phyloP scores from a whole-genome alignment of 441 rosid genomes.

The Euphorbia celastroides region DNA sequence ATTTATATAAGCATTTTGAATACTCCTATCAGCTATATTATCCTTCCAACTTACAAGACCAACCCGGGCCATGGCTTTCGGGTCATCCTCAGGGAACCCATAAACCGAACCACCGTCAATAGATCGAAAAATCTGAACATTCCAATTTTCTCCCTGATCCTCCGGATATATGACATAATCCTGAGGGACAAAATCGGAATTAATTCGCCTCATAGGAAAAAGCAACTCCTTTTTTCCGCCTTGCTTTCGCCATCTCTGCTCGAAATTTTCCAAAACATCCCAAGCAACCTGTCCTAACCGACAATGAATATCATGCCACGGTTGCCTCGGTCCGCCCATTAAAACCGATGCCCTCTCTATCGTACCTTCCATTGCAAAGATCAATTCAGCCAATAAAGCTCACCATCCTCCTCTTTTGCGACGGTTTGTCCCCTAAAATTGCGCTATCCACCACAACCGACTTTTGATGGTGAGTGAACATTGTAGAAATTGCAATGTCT shows the following conservation, averaged over 20 bases:
- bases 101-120: constrained; percentile 85
- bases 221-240: constrained; percentile 20
- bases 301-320: constrained; percentile 44
- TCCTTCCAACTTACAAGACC: constrained; percentile 88
- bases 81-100: constrained; percentile 75
- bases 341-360: constrained; percentile 20
- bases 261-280: constrained; percentile 37
- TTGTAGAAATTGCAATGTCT: constrained; percentile 20
- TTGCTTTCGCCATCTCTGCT: constrained; percentile 40
- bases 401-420: constrained; percentile 26
- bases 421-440: neutral
- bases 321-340: constrained; percentile 41
- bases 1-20: constrained; percentile 85
- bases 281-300: constrained; percentile 35
- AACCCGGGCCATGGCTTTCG: constrained; percentile 71
- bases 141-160: constrained; percentile 35
- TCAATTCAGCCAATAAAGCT: constrained; percentile 38
- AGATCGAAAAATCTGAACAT: constrained; percentile 78
- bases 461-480: constrained; percentile 44
- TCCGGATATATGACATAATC: constrained; percentile 10
- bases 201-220: constrained; percentile 13
- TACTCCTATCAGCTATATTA: constrained; percentile 80
- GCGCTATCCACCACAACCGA: constrained; percentile 29
- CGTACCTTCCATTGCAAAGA: constrained; percentile 33
- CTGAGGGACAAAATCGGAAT: constrained; percentile 19